A percentile compares a stretch with the other conserved stretches of the same genome.
phyloP scores from a whole-genome alignment of 495 filamentous ascomycete species.

The Trichodelitschia bisporula region DNA sequence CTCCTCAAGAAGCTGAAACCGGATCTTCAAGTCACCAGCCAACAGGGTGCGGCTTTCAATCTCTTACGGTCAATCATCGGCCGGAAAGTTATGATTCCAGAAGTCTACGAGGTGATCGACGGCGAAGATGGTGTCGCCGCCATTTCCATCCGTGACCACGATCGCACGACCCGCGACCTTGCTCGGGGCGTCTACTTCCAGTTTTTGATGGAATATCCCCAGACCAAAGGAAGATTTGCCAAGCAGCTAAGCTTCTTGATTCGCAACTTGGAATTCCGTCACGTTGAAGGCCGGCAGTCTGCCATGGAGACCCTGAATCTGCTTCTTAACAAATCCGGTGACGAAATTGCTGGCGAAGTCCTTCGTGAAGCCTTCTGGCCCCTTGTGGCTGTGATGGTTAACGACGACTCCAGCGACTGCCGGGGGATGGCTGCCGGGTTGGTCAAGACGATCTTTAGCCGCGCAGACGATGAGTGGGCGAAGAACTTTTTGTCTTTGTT shows the following conservation, averaged over 20 bases:
- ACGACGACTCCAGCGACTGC: constrained; percentile 72
- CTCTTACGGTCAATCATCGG: constrained; percentile 71
- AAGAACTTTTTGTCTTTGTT: constrained; percentile 42
- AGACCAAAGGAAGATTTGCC: constrained; percentile 59
- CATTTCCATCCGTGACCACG: constrained; percentile 95
- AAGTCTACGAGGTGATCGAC: constrained; percentile 79
- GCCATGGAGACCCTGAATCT: constrained; percentile 76
- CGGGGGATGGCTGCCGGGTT: constrained; percentile 59
- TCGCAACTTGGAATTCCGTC: constrained; percentile 73
- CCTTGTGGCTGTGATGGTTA: constrained; percentile 58
- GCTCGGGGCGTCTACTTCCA: constrained; percentile 79
- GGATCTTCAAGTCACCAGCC: constrained; percentile 81
- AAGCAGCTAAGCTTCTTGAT: constrained; percentile 79
- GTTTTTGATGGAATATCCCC: constrained; percentile 85
- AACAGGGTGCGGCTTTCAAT: constrained; percentile 77
- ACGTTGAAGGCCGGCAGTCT: constrained; percentile 66
- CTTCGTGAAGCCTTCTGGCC: constrained; percentile 64
- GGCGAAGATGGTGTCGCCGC: constrained; percentile 55
- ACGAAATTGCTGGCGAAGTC: constrained; percentile 60
- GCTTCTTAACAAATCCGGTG: constrained; percentile 54
- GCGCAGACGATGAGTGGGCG: constrained; percentile 47
- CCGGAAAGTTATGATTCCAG: constrained; percentile 59
- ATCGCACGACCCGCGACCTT: constrained; percentile 57
- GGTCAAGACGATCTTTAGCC: constrained; percentile 53
- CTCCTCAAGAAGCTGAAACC: constrained; percentile 60